These are phyloP conservation scores for Nannochloropsis gaditana DNA, from an alignment of 108 stramenopile genomes.

Conservation along the genomic window DNA sequence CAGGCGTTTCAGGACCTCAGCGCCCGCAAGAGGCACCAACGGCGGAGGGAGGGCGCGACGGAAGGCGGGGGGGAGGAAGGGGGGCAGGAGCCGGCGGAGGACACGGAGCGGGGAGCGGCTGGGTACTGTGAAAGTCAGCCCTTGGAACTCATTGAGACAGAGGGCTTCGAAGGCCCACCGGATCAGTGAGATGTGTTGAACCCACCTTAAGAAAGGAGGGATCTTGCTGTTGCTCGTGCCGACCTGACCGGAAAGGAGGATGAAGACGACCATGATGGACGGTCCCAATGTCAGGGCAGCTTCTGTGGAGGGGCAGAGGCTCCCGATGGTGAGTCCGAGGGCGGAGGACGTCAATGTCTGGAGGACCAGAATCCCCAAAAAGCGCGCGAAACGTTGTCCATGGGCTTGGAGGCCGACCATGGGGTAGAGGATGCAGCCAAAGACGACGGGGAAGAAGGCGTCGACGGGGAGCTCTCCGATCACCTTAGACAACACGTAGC, in stretches of 20 bases:
- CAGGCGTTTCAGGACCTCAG: not conserved
- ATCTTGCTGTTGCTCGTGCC: conserved; percentile 76
- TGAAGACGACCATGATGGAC: conserved; percentile 75
- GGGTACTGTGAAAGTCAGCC: conserved; percentile 56
- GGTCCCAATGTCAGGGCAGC: conserved; percentile 62
- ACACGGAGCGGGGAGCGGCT: not conserved
- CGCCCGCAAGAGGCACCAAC: not conserved
- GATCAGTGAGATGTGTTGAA: conserved; percentile 66
- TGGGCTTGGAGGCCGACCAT: conserved; percentile 61
- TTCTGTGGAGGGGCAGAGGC: conserved; percentile 37
- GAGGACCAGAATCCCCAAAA: conserved; percentile 66
- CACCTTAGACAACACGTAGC: conserved; percentile 82
- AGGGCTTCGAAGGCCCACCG: conserved; percentile 76
- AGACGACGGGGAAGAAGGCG: conserved; percentile 65
- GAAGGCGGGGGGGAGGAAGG: not conserved
- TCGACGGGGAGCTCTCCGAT: conserved; percentile 76
- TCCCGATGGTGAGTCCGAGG: conserved; percentile 44
- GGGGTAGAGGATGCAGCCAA: conserved; percentile 66
- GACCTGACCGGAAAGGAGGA: conserved; percentile 79
- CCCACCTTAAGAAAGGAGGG: conserved; percentile 62
- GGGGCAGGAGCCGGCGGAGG: not conserved
- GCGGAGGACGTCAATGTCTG: conserved; percentile 61
- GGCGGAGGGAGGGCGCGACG: not conserved
- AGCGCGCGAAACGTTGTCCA: conserved; percentile 61
- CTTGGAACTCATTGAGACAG: conserved; percentile 74